Evolutionary conservation across 2,329 filamentous ascomycete genomes (phyloP).

Genomic region (Endothia cerciana): DNA sequence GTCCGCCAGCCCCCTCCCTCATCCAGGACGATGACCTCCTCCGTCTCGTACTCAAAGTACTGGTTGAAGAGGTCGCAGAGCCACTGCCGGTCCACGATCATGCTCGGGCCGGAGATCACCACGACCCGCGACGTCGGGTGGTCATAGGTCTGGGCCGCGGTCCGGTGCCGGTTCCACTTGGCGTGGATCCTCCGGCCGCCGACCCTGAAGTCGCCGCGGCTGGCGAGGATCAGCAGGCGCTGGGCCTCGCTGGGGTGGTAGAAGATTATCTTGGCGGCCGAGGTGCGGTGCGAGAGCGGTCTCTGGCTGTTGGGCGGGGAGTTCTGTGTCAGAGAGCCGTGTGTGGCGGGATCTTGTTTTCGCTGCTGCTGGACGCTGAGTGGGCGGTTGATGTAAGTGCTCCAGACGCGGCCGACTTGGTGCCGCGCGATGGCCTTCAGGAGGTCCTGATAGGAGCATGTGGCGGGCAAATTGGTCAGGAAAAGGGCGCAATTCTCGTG

Average conservation of each 20-base stretch:
- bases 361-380: not conserved
- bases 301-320: not conserved
- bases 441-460: slow-evolving; percentile 15
- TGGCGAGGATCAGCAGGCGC: not conserved
- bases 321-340: too few relatives aligned
- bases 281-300: slow-evolving; percentile 5
- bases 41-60: slow-evolving; percentile 15
- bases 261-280: slow-evolving; percentile 28
- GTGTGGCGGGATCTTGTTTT: not conserved
- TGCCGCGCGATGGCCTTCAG: not conserved
- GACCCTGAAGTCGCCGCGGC: not conserved
- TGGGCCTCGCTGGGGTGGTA: slow-evolving; percentile 18
- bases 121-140: slow-evolving; percentile 15
- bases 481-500: slow-evolving; percentile 22
- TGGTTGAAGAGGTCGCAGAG: not conserved
- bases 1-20: not conserved
- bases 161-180: slow-evolving; percentile 17
- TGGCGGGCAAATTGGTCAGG: slow-evolving; percentile 16
- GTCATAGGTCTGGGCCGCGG: not conserved
- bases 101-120: slow-evolving; percentile 1
- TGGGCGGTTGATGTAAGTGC: slow-evolving; percentile 13
- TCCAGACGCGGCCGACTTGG: slow-evolving; percentile 17
- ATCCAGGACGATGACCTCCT: not conserved
- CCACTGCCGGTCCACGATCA: slow-evolving; percentile 2
- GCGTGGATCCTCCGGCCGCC: not conserved